Evolutionary conservation across 2,329 filamentous ascomycete genomes (phyloP).

Genomic region (Verticillium dahliae): DNA sequence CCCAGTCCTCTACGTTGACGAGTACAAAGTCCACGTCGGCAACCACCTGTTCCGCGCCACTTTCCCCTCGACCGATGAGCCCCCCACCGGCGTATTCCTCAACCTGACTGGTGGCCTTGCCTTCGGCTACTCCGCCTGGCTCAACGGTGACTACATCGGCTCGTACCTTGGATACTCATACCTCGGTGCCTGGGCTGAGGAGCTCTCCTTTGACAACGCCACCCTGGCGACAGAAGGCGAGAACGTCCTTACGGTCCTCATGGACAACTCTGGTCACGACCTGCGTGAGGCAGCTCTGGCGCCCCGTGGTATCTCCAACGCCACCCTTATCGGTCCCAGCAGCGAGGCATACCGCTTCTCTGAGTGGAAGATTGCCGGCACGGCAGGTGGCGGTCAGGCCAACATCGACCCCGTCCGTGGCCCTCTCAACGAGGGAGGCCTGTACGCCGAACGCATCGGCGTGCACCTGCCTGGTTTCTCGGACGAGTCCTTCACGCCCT

Average conservation of each 20-base stretch:
- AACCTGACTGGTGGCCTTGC: conserved; percentile 46
- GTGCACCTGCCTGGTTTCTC: conserved; percentile 53
- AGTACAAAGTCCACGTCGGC: conserved; percentile 49
- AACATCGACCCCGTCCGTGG: conserved; percentile 50
- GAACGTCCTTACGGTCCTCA: conserved; percentile 48
- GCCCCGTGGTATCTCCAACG: conserved; percentile 45
- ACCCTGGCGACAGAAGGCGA: conserved; percentile 30
- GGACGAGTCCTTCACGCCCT: conserved; percentile 33
- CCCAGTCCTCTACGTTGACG: conserved; percentile 49
- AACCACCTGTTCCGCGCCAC: conserved; percentile 48
- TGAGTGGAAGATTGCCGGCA: conserved; percentile 52
- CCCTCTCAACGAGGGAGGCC: conserved; percentile 49
- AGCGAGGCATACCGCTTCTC: conserved; percentile 30
- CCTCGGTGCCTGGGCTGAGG: conserved; percentile 24
- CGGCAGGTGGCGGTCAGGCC: conserved; percentile 44
- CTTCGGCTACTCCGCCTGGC: conserved; percentile 50
- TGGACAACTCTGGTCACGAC: conserved; percentile 56
- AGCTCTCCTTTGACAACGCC: conserved; percentile 44
- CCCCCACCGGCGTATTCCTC: conserved; percentile 37
- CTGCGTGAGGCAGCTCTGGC: conserved; percentile 39
- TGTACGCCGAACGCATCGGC: conserved; percentile 51
- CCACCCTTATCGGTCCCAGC: conserved; percentile 35
- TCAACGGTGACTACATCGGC: conserved; percentile 50
- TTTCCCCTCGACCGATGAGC: conserved; percentile 31
- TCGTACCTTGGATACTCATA: conserved; percentile 46